phyloP scores from a whole-genome alignment of 1,284 basidiomycete species.

The Ceratorhiza oryzae-sativae region DNA sequence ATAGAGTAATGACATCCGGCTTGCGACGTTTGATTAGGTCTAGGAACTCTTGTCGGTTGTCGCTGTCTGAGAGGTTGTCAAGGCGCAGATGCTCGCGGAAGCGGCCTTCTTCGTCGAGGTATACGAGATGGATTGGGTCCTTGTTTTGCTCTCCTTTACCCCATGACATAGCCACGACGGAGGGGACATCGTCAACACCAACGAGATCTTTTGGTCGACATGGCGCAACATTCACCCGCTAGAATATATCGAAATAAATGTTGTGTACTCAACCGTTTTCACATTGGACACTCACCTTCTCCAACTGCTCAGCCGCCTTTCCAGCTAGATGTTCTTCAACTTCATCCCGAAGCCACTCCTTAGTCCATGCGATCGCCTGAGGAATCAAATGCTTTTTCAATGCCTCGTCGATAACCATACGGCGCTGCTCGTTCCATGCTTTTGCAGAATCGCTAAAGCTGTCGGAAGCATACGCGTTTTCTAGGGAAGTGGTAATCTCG shows the following conservation, averaged over 20 bases:
- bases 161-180: conserved; percentile 92
- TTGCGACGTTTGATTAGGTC: conserved; percentile 82
- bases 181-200: conserved; percentile 67
- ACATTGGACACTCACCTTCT: conserved; percentile 62
- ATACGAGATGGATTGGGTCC: conserved; percentile 87
- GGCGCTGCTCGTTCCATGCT: conserved; percentile 92
- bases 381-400: conserved; percentile 84
- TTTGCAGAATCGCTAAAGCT: conserved; percentile 84
- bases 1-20: conserved; percentile 89
- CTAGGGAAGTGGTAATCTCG: conserved; percentile 75
- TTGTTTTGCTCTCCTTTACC: conserved; percentile 93
- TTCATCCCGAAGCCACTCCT: conserved; percentile 89
- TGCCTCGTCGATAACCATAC: conserved; percentile 78
- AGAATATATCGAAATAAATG: background rate
- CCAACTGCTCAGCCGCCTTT: conserved; percentile 71
- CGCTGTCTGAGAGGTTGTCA: conserved; percentile 81
- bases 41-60: conserved; percentile 74
- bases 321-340: conserved; percentile 84
- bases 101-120: conserved; percentile 87
- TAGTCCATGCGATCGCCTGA: conserved; percentile 82
- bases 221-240: conserved; percentile 59
- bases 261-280: no score
- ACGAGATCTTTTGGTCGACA: conserved; percentile 57
- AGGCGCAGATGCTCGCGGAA: conserved; percentile 88
- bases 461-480: conserved; percentile 84